Conservation (phyloP, 2,329 filamentous ascomycete genomes). For the Colletotrichum trifolii region DNA sequence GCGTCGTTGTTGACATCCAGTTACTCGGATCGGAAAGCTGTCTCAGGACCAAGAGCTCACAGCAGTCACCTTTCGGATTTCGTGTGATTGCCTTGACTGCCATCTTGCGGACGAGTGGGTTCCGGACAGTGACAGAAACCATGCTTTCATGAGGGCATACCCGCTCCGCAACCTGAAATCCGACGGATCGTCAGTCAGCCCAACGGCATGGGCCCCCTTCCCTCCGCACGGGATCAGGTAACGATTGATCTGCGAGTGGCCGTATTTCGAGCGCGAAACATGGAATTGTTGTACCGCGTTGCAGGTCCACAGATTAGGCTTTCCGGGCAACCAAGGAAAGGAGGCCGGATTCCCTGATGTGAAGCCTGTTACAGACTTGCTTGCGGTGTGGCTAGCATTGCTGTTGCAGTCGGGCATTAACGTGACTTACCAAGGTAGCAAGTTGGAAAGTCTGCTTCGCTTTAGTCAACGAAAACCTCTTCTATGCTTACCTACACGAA, state of each 20-base stretch:
- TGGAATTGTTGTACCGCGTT: not conserved
- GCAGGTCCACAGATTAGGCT: constrained; percentile 1
- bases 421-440: no score
- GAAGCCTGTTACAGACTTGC: no score
- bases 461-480: no score
- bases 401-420: no score
- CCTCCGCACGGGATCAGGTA: not conserved
- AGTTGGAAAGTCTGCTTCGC: no score
- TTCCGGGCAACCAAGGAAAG: not conserved
- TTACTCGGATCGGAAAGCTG: not conserved
- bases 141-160: not conserved
- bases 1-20: not conserved
- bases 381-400: no score
- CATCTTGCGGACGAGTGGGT: not conserved
- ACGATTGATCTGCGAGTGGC: not conserved
- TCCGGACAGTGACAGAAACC: not conserved
- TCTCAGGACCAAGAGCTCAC: not conserved
- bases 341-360: not conserved
- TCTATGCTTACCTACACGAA: no score
- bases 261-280: not conserved
- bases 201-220: no score
- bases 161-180: not conserved
- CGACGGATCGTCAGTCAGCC: not conserved
- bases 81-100: not conserved
- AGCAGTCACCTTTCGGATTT: not conserved